A percentile compares a stretch with the other conserved stretches of the same genome.
Conservation (phyloP, 2,329 filamentous ascomycete genomes). For the Sporothrix dimorphospora region DNA sequence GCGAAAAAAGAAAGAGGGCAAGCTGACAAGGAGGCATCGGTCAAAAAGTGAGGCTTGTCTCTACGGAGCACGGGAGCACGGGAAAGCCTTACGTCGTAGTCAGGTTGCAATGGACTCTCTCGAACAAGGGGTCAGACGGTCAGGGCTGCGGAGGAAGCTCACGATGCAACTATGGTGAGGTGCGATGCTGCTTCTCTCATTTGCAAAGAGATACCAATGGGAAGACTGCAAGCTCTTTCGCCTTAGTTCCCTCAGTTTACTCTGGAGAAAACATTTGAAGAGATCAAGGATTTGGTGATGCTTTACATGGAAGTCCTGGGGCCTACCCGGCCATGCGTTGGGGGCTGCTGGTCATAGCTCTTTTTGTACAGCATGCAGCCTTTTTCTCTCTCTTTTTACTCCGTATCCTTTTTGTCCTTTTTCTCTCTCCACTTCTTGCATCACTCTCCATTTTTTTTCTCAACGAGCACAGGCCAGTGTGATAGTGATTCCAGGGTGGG, state of each 20-base stretch:
- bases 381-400: neutral
- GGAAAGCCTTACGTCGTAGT: neutral
- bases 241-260: too few species aligned
- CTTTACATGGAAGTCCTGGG: neutral
- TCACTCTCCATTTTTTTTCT: neutral
- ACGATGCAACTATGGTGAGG: constrained; percentile 10
- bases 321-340: constrained; percentile 7
- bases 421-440: neutral
- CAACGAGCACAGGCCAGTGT: constrained; percentile 17
- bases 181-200: neutral
- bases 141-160: neutral
- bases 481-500: constrained; percentile 24
- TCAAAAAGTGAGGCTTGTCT: neutral
- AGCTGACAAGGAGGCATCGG: neutral
- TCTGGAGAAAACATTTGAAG: too few species aligned
- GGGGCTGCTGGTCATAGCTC: constrained; percentile 11
- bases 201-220: neutral
- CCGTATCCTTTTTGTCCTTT: neutral
- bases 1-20: neutral
- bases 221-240: neutral
- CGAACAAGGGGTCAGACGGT: neutral
- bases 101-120: neutral
- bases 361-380: neutral
- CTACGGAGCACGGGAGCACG: neutral
- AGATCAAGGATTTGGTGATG: neutral